These are phyloP conservation scores for Pyrenochaeta sp. DNA, from an alignment of 2,329 filamentous ascomycete genomes.

Conservation along the genomic window DNA sequence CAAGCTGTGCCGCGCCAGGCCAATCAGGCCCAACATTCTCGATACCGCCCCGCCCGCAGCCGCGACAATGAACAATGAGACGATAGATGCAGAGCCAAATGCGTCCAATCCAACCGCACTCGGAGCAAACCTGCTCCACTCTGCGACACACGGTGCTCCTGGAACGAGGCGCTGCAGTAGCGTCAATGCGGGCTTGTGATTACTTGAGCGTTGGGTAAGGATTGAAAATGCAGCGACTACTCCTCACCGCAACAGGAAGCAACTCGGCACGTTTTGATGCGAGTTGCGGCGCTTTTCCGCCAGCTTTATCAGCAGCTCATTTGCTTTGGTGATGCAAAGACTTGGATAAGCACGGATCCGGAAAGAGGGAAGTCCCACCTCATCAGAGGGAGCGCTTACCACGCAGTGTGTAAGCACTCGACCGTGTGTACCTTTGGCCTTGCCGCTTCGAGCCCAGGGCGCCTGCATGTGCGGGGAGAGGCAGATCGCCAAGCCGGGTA, in stretches of 20 bases:
- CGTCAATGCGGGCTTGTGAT: conserved; percentile 8
- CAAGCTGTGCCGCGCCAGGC: conserved; percentile 4
- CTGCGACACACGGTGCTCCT: background rate
- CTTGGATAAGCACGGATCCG: conserved; percentile 1
- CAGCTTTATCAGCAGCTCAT: background rate
- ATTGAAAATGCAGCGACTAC: conserved; percentile 10
- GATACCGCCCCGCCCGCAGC: background rate
- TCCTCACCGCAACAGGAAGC: background rate
- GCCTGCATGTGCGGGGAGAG: conserved; percentile 19
- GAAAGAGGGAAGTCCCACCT: conserved; percentile 7
- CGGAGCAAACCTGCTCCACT: conserved; percentile 4
- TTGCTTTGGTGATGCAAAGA: background rate
- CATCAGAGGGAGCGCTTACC: conserved; percentile 8
- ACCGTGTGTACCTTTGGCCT: conserved; percentile 18
- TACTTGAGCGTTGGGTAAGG: conserved; percentile 22
- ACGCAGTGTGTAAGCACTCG: conserved; percentile 23
- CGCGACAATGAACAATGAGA: conserved; percentile 3
- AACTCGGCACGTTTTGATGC: background rate
- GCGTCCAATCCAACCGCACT: background rate
- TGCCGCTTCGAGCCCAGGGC: conserved; percentile 8
- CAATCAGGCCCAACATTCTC: conserved; percentile 17
- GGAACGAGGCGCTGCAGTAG: conserved; percentile 9
- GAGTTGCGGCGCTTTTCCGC: background rate
- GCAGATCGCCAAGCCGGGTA: conserved; percentile 11
- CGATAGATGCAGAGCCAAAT: conserved; percentile 10